phyloP scores from a whole-genome alignment of 495 filamentous ascomycete genomes.

The Parathielavia hyrcaniae region DNA sequence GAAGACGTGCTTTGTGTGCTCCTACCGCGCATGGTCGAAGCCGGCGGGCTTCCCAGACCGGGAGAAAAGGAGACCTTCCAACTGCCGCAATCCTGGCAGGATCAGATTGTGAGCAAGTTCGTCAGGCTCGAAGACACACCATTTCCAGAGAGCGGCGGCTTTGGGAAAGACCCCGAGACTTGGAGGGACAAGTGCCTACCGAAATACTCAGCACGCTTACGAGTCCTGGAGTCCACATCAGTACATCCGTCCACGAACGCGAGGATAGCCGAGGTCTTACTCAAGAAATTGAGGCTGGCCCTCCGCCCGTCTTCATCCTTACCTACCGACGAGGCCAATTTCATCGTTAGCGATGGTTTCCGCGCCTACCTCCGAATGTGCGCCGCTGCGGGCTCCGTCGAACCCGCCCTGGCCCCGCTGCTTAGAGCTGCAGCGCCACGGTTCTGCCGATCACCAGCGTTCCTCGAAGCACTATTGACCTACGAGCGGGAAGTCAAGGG shows the following conservation, averaged over 20 bases:
- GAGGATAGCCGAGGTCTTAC: constrained; percentile 49
- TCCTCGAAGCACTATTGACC: constrained; percentile 57
- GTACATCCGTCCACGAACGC: constrained; percentile 51
- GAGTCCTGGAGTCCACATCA: constrained; percentile 41
- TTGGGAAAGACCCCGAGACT: constrained; percentile 46
- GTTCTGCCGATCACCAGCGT: constrained; percentile 56
- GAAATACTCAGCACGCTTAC: constrained; percentile 50
- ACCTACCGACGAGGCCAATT: constrained; percentile 51
- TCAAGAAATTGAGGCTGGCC: constrained; percentile 52
- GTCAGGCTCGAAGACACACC: constrained; percentile 50
- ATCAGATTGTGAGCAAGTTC: constrained; percentile 60
- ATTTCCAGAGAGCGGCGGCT: constrained; percentile 50
- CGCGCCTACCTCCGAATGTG: constrained; percentile 50
- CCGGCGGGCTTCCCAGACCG: constrained; percentile 42
- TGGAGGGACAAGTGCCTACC: constrained; percentile 52
- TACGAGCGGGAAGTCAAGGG: constrained; percentile 51
- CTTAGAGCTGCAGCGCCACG: constrained; percentile 54
- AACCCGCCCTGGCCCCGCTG: constrained; percentile 50
- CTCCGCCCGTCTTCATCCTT: constrained; percentile 49
- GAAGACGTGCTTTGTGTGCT: constrained; percentile 63
- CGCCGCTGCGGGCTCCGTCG: constrained; percentile 43
- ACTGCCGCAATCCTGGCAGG: constrained; percentile 63
- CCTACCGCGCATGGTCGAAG: constrained; percentile 59
- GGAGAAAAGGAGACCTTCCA: constrained; percentile 51
- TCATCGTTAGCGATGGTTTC: constrained; percentile 52